Base-by-base conservation (phyloP, 2,329 filamentous ascomycete genomes). In the Tolypocladium paradoxum region DNA sequence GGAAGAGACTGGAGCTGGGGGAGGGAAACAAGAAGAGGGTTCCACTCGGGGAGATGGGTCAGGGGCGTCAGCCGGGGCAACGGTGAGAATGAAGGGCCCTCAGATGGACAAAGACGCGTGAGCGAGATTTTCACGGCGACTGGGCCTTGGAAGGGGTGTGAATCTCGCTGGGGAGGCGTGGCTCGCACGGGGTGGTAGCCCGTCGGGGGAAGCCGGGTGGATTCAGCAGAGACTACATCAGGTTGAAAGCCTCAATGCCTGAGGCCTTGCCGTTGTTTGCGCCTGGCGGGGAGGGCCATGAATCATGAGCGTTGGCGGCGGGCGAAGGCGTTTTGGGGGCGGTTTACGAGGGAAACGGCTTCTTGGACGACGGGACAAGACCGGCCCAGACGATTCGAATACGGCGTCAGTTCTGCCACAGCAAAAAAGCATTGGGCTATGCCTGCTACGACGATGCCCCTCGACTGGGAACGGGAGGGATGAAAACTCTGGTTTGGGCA, bases 131-230 rank as follows among this genome's bases (percentile, higher is more conserved):
- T 62, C 59, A 65, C 59, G 53, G 50, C 54, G 51, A 49, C 55
- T 54, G 54, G 50, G 49, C 50, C 49, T 12, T 54, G 55, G 48
- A 53, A 55, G 55, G 52, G 57, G 66, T 67, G 65, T 54, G 57
- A 64, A 67, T 66, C 52, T 61, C 33, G 50, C 55, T 45, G 56
- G 53, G 57, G 58, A 48, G 48, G 54, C 33, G 52, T 33, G 24
- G 22, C 31, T 55, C 53, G 60, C 62, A 66, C 60, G 58, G 60
- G 54, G 56, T 61, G 53, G 53, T 62, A 62, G 61, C 62, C 63
- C 57, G 43, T 64, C 66, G 65, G 66, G 57, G 62, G 66, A 66
- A 68, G 56, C 61, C 65, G 65, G 67, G 66, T 68, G 65, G 65
- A 57, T 59, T 61, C 59, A 50, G 52, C 55, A 61, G 59, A 50